Evolutionary conservation across 2,329 filamentous ascomycete genomes (phyloP), one percentile per base, ranked within the genome.

Genomic region (Ceratocystis eucalypticola): DNA sequence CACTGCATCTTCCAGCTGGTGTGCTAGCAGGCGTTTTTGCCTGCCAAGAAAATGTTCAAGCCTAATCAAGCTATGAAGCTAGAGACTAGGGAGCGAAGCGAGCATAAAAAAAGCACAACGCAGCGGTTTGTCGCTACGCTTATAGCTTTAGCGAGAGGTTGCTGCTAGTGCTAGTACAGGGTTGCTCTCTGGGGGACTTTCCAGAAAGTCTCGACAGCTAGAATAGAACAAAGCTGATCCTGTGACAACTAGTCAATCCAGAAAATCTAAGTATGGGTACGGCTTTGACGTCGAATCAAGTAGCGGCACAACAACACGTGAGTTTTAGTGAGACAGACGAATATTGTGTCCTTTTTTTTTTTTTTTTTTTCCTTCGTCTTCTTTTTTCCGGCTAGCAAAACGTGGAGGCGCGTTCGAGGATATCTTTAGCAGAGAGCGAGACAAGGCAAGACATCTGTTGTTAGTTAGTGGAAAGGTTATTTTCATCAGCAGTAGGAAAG

Each of bases 161-260:
- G 8, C 20, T 6, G 3, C 33, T 10, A 33, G 30, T 33, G 28
- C 15, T 20, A 25, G 8, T 59, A 30, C 55, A 37, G 55, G 55
- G 25, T 37, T 59, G 20, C 0, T n/a, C n/a, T 10, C 4, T 8
- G 7, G 15, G 15, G 6, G 12, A 15, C 25, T n/a, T 59, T 59
- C 55, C 55, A 59, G 55, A 59, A 59, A 59, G 55, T 33, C 28
- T 59, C 28, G 28, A 30, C 28, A 59, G 17, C 55, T 33, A 59
- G 55, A 59, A 59, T 59, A 59, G 55, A 59, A 59, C 25, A 28
- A 25, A 57, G 53, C 53, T 15, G 53, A 57, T 59, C 55, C 55
- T 59, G 25, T 59, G 55, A 59, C 28, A 59, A 28, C 55, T 59
- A 59, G 55, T 15, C 28, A 59, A 15, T 30, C 28, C 30, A 37